Percentiles rank a stretch among this genome's conserved stretches.
Evolutionary conservation across 2,329 filamentous ascomycete genomes (phyloP).

Genomic region (Neoscytalidium dimidiatum): DNA sequence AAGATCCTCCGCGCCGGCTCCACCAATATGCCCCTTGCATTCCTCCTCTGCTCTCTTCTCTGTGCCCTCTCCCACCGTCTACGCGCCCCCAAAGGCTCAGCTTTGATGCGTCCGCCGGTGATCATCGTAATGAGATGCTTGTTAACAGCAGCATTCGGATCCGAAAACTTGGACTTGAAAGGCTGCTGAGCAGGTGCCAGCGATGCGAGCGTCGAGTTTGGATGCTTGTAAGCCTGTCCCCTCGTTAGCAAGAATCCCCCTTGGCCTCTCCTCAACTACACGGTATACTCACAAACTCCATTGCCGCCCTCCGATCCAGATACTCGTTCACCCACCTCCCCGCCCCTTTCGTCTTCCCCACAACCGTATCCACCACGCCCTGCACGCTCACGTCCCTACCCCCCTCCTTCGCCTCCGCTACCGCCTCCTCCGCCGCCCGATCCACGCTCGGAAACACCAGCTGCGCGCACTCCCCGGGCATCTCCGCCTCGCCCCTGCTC

Average conservation of each 20-base stretch:
- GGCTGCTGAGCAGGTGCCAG: not conserved
- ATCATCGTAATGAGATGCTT: slow-evolving; percentile 15
- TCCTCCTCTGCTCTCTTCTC: not conserved
- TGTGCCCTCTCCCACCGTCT: not conserved
- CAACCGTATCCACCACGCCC: not conserved
- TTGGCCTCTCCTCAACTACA: not conserved
- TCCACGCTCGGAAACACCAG: not conserved
- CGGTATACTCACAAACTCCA: not conserved
- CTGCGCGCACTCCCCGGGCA: not conserved
- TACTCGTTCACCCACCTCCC: not conserved
- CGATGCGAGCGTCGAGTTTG: not conserved
- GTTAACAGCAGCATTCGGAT: slow-evolving; percentile 16
- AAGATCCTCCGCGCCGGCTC: slow-evolving; percentile 16
- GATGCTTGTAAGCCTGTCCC: not conserved
- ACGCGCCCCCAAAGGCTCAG: not conserved
- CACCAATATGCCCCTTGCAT: not conserved
- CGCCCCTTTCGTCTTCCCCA: not conserved
- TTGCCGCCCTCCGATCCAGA: not conserved
- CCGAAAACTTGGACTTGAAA: slow-evolving; percentile 6
- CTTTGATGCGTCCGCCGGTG: slow-evolving; percentile 5
- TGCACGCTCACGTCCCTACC: not conserved
- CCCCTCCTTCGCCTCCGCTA: not conserved
- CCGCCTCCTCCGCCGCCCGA: not conserved
- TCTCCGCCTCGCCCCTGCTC: not conserved
- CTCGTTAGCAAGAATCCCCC: not conserved